phyloP scores from a whole-genome alignment of 768 basidiomycete genomes.

The Cubamyces lactineus region DNA sequence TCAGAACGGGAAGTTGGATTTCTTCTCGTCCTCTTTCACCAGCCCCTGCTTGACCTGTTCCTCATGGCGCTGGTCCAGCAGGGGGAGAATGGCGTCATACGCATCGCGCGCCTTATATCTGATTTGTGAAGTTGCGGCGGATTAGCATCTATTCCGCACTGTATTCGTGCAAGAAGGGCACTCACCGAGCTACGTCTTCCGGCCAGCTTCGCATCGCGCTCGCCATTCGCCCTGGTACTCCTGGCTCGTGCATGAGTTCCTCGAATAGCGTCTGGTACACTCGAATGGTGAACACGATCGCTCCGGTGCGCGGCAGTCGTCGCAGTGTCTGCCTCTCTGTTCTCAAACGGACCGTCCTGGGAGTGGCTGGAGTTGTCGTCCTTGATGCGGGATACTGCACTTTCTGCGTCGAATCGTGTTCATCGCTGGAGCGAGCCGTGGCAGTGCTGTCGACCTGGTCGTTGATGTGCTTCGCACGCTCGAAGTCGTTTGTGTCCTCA shows the following conservation, averaged over 20 bases:
- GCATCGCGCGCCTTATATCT: constrained; percentile 39
- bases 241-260: constrained; percentile 55
- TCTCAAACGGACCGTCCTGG: constrained; percentile 51
- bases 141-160: no score
- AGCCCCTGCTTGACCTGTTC: constrained; percentile 36
- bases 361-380: constrained; percentile 22
- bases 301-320: constrained; percentile 63
- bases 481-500: constrained; percentile 45
- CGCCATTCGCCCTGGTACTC: constrained; percentile 63
- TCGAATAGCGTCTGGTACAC: constrained; percentile 62
- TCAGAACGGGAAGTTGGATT: constrained; percentile 15
- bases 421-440: not conserved
- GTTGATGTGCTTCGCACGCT: constrained; percentile 23
- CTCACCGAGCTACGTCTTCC: constrained; percentile 58
- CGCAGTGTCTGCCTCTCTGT: constrained; percentile 70
- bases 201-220: constrained; percentile 70
- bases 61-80: constrained; percentile 41
- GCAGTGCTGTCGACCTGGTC: constrained; percentile 5
- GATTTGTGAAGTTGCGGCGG: not conserved
- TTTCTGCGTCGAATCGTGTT: not conserved
- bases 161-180: constrained; percentile 15
- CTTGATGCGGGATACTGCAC: not conserved
- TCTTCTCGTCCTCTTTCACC: constrained; percentile 21
- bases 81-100: constrained; percentile 40
- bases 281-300: constrained; percentile 69